Percentiles rank a stretch among this genome's conserved stretches.
Conservation (phyloP, 257 asterid genomes). For the Ilex aquifolium region DNA sequence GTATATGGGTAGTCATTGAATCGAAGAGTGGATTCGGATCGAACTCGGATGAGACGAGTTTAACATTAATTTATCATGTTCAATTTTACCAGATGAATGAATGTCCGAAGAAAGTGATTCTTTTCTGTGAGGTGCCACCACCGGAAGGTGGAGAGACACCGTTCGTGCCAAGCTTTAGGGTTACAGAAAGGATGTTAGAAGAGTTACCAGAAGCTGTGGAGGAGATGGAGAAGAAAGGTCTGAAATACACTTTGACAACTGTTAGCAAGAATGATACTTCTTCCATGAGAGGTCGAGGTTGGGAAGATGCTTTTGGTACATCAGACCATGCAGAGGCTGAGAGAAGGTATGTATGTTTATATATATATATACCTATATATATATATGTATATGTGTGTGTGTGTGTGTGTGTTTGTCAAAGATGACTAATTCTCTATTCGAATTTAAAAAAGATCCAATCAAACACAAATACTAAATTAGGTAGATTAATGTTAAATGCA, state of each 20-base stretch:
- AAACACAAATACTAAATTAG: too few species aligned
- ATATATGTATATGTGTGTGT: too few species aligned
- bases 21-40: too few species aligned
- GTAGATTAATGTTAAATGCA: too few species aligned
- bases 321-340: conserved; percentile 67
- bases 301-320: conserved; percentile 78
- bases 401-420: too few species aligned
- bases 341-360: conserved; percentile 44
- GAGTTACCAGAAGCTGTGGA: conserved; percentile 73
- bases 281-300: conserved; percentile 91
- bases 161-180: conserved; percentile 71
- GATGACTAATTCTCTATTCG: too few species aligned
- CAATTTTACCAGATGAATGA: conserved; percentile 45
- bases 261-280: conserved; percentile 46
- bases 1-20: too few species aligned
- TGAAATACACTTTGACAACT: conserved; percentile 65
- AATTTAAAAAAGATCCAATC: too few species aligned
- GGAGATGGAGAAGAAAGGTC: conserved; percentile 62
- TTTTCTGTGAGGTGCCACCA: conserved; percentile 70
- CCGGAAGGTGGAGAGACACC: conserved; percentile 91
- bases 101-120: conserved; percentile 63
- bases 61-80: too few species aligned
- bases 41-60: too few species aligned
- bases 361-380: too few species aligned
- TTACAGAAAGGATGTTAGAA: conserved; percentile 58